phyloP scores from a whole-genome alignment of 2,329 filamentous ascomycete species.

The Fusarium sulawesiense region DNA sequence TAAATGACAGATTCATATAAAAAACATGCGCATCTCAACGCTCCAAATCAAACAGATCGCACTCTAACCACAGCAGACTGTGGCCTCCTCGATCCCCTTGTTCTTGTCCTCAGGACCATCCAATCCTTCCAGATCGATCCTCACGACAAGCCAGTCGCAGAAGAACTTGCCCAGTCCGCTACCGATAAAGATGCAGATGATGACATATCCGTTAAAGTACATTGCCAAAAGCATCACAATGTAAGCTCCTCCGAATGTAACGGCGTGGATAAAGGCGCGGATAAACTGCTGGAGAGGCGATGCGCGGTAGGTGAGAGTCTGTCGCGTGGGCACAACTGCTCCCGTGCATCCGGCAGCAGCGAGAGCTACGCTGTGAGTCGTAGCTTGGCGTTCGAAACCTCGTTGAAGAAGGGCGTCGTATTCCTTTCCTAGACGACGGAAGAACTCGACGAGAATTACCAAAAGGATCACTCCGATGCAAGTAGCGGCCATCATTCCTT shows the following conservation, averaged over 20 bases:
- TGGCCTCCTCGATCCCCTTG: slow-evolving; percentile 58
- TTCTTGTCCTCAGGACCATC: slow-evolving; percentile 39
- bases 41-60: neutral
- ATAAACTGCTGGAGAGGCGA: slow-evolving; percentile 72
- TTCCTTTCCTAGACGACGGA: slow-evolving; percentile 76
- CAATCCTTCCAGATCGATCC: slow-evolving; percentile 51
- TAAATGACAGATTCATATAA: slow-evolving; percentile 22
- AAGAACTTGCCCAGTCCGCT: slow-evolving; percentile 64
- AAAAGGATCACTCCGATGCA: slow-evolving; percentile 82
- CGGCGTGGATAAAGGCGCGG: slow-evolving; percentile 73
- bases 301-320: slow-evolving; percentile 60
- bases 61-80: slow-evolving; percentile 58
- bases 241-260: slow-evolving; percentile 80
- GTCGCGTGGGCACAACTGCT: slow-evolving; percentile 39
- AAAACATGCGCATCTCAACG: neutral
- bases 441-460: slow-evolving; percentile 75
- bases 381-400: slow-evolving; percentile 54
- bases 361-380: slow-evolving; percentile 41
- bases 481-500: slow-evolving; percentile 79
- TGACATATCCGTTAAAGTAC: slow-evolving; percentile 77
- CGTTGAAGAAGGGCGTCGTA: slow-evolving; percentile 75
- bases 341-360: slow-evolving; percentile 36
- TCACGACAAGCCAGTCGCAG: slow-evolving; percentile 64
- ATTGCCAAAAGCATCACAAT: slow-evolving; percentile 77
- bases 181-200: slow-evolving; percentile 78